Conservation (phyloP, 2,329 filamentous ascomycete species). For the Cercospora zeae-maydis region DNA sequence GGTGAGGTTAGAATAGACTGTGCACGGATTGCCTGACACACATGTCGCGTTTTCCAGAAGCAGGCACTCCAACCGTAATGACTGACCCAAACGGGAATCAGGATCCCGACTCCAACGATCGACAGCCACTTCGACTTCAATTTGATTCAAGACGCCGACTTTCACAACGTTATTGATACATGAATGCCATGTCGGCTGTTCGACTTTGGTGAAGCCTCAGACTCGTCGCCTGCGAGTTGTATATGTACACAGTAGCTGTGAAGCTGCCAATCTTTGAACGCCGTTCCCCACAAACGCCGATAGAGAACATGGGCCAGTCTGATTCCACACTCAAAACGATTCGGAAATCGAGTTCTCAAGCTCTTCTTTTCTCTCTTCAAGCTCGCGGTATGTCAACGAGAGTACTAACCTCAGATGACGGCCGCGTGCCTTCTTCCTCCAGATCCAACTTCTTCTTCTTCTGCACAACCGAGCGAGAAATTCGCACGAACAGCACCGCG, state of each 20-base stretch:
- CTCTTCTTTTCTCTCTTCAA: neutral
- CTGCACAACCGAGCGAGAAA: constrained; percentile 25
- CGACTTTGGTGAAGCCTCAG: neutral
- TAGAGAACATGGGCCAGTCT: neutral
- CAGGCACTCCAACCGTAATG: constrained; percentile 2
- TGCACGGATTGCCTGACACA: neutral
- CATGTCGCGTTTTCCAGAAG: neutral
- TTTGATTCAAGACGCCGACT: neutral
- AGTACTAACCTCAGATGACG: constrained; percentile 16
- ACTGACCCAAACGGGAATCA: constrained; percentile 4
- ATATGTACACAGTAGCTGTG: constrained; percentile 17
- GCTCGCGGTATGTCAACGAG: constrained; percentile 10
- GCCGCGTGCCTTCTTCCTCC: constrained; percentile 14
- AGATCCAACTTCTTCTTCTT: constrained; percentile 24
- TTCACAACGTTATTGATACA: neutral
- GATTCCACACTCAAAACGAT: neutral
- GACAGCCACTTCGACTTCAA: neutral
- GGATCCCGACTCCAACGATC: neutral
- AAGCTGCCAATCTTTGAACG: constrained; percentile 12
- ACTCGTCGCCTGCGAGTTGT: neutral
- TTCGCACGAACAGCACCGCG: constrained; percentile 31
- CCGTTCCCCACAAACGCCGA: neutral
- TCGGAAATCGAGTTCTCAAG: neutral
- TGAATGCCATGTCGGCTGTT: neutral
- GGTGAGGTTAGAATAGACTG: constrained; percentile 14